phyloP scores from a whole-genome alignment of 2,329 filamentous ascomycete species.

The Aspergillus sp. region DNA sequence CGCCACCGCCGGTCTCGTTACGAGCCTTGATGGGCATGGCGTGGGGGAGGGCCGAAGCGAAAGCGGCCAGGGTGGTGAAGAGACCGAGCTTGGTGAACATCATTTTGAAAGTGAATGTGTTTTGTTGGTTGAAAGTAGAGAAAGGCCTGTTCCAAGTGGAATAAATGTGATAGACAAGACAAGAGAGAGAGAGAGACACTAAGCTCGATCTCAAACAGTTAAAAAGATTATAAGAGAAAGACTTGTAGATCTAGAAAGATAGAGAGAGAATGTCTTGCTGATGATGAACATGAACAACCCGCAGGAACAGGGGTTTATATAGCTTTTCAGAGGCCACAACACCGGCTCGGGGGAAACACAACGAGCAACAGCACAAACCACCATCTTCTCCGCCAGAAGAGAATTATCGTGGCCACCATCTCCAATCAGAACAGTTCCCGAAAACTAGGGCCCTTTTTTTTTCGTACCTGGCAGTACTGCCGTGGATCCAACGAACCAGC shows the following conservation, averaged over 20 bases:
- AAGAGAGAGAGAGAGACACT: no score
- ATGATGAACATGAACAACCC: neutral
- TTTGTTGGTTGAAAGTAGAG: neutral
- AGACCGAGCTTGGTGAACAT: conserved; percentile 27
- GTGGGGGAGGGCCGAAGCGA: conserved; percentile 24
- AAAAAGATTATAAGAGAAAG: conserved; percentile 12
- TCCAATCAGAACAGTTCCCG: no score
- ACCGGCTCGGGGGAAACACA: no score
- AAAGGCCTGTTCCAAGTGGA: conserved; percentile 1
- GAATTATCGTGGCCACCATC: no score
- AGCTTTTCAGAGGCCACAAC: neutral
- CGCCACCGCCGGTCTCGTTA: conserved; percentile 7
- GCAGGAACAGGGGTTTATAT: conserved; percentile 3
- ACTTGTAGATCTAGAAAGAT: conserved; percentile 11
- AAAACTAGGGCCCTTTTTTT: no score
- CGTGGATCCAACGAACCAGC: no score
- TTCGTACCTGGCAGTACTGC: no score
- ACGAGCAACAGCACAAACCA: no score
- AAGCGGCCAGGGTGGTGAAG: conserved; percentile 22
- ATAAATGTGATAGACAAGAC: conserved; percentile 15
- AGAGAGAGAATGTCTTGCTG: neutral
- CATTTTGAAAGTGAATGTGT: conserved; percentile 9
- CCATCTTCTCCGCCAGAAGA: no score
- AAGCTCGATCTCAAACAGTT: conserved; percentile 11
- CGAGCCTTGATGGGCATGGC: conserved; percentile 17